Evolutionary conservation across 495 filamentous ascomycete species (phyloP).

Genomic region (Talaromyces adpressus): DNA sequence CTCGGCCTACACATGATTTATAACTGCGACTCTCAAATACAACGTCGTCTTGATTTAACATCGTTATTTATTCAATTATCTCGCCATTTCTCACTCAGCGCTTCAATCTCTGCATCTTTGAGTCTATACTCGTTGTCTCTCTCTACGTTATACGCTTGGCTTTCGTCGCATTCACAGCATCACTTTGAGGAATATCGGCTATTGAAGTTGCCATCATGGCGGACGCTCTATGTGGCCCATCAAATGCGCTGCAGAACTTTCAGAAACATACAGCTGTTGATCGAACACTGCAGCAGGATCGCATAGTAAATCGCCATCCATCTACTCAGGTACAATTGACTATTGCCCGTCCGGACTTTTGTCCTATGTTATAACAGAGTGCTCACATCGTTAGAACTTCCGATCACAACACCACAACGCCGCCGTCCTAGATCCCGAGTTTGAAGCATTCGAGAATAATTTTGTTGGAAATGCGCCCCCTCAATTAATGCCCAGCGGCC

Average conservation of each 20-base stretch:
- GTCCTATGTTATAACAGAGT: conserved; percentile 1
- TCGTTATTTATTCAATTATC: background rate
- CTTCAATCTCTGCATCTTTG: background rate
- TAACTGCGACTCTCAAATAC: background rate
- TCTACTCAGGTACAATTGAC: conserved; percentile 44
- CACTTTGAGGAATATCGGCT: background rate
- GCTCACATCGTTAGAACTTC: conserved; percentile 44
- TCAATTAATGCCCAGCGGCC: conserved; percentile 23
- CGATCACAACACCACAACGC: conserved; percentile 49
- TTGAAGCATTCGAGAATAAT: conserved; percentile 62
- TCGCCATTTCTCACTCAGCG: background rate
- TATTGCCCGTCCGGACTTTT: background rate
- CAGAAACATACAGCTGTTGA: conserved; percentile 74
- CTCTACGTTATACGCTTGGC: background rate
- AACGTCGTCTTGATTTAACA: background rate
- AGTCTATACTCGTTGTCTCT: background rate
- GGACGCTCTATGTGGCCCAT: conserved; percentile 80
- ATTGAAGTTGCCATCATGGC: conserved; percentile 48
- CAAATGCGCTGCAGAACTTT: conserved; percentile 80
- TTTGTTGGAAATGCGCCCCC: conserved; percentile 23
- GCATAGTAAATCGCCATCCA: conserved; percentile 46
- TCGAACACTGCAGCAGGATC: conserved; percentile 79
- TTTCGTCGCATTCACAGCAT: background rate
- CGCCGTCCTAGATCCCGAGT: conserved; percentile 57
- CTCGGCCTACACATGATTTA: conserved; percentile 5